These are phyloP conservation scores for Aureobasidium sp. DNA, from an alignment of 2,329 filamentous ascomycete genomes.

Conservation along the genomic window DNA sequence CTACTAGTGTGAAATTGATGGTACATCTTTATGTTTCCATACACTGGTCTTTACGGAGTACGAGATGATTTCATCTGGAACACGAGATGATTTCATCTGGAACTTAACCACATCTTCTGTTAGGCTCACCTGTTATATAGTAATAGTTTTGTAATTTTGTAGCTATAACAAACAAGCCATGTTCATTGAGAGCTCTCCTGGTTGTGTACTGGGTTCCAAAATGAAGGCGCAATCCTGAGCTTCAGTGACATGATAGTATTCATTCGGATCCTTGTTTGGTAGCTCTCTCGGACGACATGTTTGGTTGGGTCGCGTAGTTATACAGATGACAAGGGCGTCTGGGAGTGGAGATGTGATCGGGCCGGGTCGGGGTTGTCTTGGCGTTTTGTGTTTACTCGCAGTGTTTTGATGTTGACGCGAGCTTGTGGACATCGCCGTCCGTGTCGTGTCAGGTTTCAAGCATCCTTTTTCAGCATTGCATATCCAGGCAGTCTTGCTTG, in stretches of 20 bases:
- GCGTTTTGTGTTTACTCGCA: conserved; percentile 7
- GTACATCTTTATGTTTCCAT: neutral
- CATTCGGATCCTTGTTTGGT: neutral
- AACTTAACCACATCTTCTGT: neutral
- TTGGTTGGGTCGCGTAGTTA: neutral
- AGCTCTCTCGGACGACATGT: neutral
- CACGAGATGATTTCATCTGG: neutral
- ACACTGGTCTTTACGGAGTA: neutral
- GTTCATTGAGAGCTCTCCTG: neutral
- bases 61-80: neutral
- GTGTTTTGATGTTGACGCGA: conserved; percentile 12
- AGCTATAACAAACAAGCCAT: neutral
- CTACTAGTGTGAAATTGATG: neutral
- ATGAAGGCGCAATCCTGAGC: neutral
- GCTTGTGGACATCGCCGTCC: neutral
- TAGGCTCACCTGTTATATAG: neutral
- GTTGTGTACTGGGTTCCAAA: neutral
- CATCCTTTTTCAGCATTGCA: conserved; percentile 5
- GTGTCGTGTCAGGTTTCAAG: neutral
- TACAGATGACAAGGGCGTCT: neutral
- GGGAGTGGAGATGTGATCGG: neutral
- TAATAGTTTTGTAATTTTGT: neutral
- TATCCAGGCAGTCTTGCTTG: neutral
- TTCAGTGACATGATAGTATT: neutral
- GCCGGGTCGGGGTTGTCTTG: neutral